Percentiles rank a stretch among this genome's conserved stretches.
phyloP scores from a whole-genome alignment of 208 protist genomes.

The Leishmania tarentolae region DNA sequence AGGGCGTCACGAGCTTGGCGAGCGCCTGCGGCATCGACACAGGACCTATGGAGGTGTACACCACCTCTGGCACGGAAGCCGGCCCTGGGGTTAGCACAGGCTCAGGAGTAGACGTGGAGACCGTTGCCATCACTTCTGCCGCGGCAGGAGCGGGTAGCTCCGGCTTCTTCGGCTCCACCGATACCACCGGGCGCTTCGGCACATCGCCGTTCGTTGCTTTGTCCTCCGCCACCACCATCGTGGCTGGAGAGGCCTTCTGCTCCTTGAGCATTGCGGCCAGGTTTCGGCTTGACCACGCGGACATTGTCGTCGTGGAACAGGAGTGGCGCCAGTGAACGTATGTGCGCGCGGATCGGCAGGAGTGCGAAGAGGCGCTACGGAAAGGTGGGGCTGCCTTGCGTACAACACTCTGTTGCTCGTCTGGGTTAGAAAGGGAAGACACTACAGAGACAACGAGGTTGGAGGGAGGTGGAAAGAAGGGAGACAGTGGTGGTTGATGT shows the following conservation, averaged over 20 bases:
- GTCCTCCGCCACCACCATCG: conserved; percentile 1
- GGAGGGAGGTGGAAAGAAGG: too few relatives aligned
- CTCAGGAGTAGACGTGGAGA: neutral
- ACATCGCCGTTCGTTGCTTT: neutral
- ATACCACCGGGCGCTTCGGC: conserved; percentile 6
- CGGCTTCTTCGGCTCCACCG: conserved; percentile 14
- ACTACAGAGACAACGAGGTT: neutral
- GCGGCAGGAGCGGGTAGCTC: neutral
- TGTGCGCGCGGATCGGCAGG: neutral
- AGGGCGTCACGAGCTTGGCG: conserved; percentile 24
- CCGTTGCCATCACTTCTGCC: neutral
- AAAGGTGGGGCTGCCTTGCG: neutral
- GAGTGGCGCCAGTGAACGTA: neutral
- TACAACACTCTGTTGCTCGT: neutral
- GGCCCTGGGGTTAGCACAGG: conserved; percentile 5
- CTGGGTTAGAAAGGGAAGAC: conserved; percentile 1
- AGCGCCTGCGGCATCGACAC: conserved; percentile 55
- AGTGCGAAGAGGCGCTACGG: neutral
- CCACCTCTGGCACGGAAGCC: conserved; percentile 6
- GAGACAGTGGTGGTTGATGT: neutral
- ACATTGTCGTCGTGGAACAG: conserved; percentile 36
- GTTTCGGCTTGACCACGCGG: conserved; percentile 61
- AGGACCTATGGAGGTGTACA: conserved; percentile 30
- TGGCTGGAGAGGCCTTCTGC: conserved; percentile 30
- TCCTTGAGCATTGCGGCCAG: conserved; percentile 67